Conservation (phyloP, 208 protist species). For the Wallacemonas rigidus region DNA sequence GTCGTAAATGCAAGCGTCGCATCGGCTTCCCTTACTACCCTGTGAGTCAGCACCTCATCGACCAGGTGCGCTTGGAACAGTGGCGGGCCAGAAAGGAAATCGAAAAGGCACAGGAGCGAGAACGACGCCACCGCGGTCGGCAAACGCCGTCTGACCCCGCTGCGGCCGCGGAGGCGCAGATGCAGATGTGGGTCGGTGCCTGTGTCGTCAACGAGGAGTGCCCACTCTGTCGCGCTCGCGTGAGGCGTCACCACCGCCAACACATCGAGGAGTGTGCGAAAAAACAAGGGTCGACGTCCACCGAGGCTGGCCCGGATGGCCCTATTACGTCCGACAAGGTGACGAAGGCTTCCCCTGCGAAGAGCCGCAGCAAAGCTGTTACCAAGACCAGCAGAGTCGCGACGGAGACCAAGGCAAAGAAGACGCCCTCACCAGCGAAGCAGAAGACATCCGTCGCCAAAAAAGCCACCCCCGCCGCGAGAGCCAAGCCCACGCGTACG, state of each 20-base stretch:
- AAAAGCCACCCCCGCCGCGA: neutral
- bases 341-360: neutral
- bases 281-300: conserved; percentile 12
- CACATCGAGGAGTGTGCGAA: conserved; percentile 64
- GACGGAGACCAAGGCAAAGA: conserved; percentile 3
- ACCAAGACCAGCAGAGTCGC: neutral
- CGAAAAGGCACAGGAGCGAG: conserved; percentile 39
- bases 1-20: conserved; percentile 49
- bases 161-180: conserved; percentile 31
- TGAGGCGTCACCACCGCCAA: conserved; percentile 49
- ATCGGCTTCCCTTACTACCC: conserved; percentile 89
- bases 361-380: neutral
- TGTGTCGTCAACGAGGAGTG: conserved; percentile 76
- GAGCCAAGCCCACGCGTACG: conserved; percentile 13
- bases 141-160: neutral
- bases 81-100: conserved; percentile 58
- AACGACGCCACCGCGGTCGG: conserved; percentile 38
- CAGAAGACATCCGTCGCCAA: conserved; percentile 10
- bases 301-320: neutral
- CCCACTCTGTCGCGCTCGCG: conserved; percentile 57
- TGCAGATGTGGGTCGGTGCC: conserved; percentile 47
- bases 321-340: neutral
- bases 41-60: conserved; percentile 72
- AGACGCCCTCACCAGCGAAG: conserved; percentile 3
- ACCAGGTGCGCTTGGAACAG: conserved; percentile 59